Conservation (phyloP, 73 alveolate species). For the Symbiodinium natans region DNA sequence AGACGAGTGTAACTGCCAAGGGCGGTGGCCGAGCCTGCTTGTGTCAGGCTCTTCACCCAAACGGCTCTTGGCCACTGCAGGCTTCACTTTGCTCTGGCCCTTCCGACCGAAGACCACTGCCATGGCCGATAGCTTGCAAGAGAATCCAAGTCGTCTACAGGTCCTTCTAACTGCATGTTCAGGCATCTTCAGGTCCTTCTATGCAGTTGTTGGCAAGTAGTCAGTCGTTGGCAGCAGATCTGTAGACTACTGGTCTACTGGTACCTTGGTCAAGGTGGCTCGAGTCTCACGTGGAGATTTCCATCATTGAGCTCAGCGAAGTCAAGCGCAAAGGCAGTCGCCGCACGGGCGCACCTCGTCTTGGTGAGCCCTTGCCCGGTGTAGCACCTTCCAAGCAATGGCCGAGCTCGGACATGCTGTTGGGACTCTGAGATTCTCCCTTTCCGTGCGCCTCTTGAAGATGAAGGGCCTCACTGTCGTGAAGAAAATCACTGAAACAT, state of each 20-base stretch:
- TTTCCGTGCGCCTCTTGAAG: no score
- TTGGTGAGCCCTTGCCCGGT: neutral
- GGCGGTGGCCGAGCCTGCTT: no score
- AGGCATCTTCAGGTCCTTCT: no score
- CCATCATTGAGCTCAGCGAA: neutral
- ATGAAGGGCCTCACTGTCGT: no score
- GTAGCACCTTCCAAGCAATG: neutral
- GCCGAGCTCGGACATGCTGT: no score
- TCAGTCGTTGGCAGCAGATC: no score
- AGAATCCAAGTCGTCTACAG: neutral
- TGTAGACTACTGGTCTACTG: no score
- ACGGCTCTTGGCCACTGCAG: no score
- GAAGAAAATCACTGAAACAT: no score
- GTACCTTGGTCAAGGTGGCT: no score
- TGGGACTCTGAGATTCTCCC: no score
- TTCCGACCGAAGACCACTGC: slow-evolving; percentile 76
- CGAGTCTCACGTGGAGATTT: neutral
- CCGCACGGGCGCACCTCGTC: neutral
- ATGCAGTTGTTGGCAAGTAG: no score
- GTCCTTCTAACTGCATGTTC: neutral
- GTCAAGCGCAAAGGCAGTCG: neutral
- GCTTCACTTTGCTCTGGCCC: neutral
- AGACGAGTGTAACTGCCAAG: neutral
- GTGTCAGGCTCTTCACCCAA: neutral
- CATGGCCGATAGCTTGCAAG: neutral